Base-by-base conservation (phyloP, 2,329 filamentous ascomycete species). In the Tolypocladium album region DNA sequence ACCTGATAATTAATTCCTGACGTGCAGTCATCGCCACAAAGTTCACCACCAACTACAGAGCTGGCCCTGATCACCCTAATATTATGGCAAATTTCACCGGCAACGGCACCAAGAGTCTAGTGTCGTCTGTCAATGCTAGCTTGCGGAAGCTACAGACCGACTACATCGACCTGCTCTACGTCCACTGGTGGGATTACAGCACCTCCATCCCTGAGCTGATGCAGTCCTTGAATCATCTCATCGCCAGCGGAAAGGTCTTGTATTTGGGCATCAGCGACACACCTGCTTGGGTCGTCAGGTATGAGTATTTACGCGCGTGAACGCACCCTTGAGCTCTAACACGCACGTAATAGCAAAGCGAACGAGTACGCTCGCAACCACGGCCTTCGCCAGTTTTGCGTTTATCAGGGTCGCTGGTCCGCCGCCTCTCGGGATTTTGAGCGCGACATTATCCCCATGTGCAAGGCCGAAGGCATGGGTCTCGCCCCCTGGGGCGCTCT, bases 321-420 rank as follows among this genome's bases (percentile, higher is more conserved):
- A 36, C 50, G n/a, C 12, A 22, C 20, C 5, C 9, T 20, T 36
- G 9, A 6, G 27, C 12, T 15, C 50, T 55, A 7, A 55, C 50
- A 15, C 27, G 9, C 13, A 7, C 2, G 9, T 27, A 31, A 20
- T 36, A 80, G 78, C 67, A 85, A 85, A 67, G 83, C 83, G 20
- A 88, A 88, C 59, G 80, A 86, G 68, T 87, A 91, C 67, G 89
- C 89, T 8, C 81, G 86, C 50, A 80, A 83, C 63, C 82, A 90
- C 63, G 87, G 86, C n/a, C 78, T 90, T 36, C 82, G 84, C 1
- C 85, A 82, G 45, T 92, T 92, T 74, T 81, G 77, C 42, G 71
- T 77, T n/a, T 78, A 78, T 45, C 76, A 78, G 43, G 76, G 76
- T 17, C 67, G 69, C 6, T 78, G 74, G 75, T 76, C 73, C 7